phyloP scores from a whole-genome alignment of 805 yeast genomes.

The Starmera dryadoides region DNA sequence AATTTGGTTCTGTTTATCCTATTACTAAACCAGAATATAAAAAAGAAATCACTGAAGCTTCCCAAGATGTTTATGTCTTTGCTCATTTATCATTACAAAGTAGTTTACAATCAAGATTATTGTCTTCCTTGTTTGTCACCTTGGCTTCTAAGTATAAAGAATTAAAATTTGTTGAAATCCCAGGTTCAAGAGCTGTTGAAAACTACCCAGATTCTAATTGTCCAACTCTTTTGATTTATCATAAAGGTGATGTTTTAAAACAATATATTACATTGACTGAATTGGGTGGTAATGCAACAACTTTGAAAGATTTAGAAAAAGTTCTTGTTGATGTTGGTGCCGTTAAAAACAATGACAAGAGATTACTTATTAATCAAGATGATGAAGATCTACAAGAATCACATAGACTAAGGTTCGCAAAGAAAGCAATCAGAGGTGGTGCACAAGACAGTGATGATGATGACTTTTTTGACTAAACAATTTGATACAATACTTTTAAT shows the following conservation, averaged over 20 bases:
- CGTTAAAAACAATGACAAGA: constrained; percentile 55
- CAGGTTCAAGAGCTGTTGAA: constrained; percentile 87
- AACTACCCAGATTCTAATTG: constrained; percentile 85
- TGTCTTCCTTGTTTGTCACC: constrained; percentile 47
- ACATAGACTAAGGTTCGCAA: constrained; percentile 46
- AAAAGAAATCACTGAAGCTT: constrained; percentile 77
- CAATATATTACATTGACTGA: constrained; percentile 77
- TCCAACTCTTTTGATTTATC: constrained; percentile 84
- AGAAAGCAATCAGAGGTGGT: constrained; percentile 43
- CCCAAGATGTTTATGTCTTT: constrained; percentile 57
- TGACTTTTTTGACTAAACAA: constrained; percentile 39
- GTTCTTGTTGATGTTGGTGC: constrained; percentile 63
- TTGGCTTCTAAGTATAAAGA: constrained; percentile 69
- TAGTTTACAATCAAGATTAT: constrained; percentile 64
- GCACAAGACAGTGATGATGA: constrained; percentile 34
- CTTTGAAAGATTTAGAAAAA: constrained; percentile 60
- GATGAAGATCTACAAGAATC: constrained; percentile 54
- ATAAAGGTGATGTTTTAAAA: constrained; percentile 67
- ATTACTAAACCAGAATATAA: constrained; percentile 85
- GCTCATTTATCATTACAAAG: constrained; percentile 71
- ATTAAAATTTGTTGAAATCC: constrained; percentile 85
- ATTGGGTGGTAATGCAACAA: constrained; percentile 79
- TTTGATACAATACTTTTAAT: no score
- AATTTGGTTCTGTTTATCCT: constrained; percentile 72
- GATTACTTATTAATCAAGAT: constrained; percentile 55